Base-by-base conservation (phyloP, 192 early-diverging fungal genomes). In the Backusella westeae region DNA sequence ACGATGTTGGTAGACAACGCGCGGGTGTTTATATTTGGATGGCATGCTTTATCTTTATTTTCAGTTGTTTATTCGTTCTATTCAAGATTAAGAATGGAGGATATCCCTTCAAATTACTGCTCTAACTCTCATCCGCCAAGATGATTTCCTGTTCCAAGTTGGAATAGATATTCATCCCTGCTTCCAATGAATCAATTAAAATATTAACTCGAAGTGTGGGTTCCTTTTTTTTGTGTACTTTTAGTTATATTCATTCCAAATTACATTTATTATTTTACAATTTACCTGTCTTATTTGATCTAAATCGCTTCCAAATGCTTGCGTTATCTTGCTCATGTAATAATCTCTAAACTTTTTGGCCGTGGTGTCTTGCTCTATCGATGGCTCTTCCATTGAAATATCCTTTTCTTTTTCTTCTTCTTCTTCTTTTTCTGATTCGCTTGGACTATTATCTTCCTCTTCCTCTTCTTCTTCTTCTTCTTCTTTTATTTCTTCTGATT, bases 61-160 rank as follows among this genome's bases (percentile, higher is more conserved):
- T 87, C 82, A 87, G 90, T 76, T 42, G 89, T 36, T 78, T 94
- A 52, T 75, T 95, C 73, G 80, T 83, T 41, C 44, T 93, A 29
- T 95, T 95, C 79, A 87, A 82, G 56, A 56, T 88, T 69, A 95
- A 95, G 85, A 91, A 91, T 73, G 88, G 88, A 17, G 81, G 76
- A 15, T 95, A 95, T 83, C 94, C 94, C 0, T 94, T 88, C 79
- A 83, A 73, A 35, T 73, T 91, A 7, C 66, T 91, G 65, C 82
- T 88, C 59, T 73, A 53, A n/a, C 14, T 1, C 21, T 63, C 23
- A 42, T 75, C 74, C 15, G 75, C 75, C 4, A 76, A 53, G 23
- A 76, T 76, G 42, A 76, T 76, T 21, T 78, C 77, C 71, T 79
- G 81, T 68, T 83, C 84, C 29, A 79, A 23, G 32, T 77, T 75